Base-by-base conservation (phyloP, 2,329 filamentous ascomycete species). In the Zymoseptoria crescenta region DNA sequence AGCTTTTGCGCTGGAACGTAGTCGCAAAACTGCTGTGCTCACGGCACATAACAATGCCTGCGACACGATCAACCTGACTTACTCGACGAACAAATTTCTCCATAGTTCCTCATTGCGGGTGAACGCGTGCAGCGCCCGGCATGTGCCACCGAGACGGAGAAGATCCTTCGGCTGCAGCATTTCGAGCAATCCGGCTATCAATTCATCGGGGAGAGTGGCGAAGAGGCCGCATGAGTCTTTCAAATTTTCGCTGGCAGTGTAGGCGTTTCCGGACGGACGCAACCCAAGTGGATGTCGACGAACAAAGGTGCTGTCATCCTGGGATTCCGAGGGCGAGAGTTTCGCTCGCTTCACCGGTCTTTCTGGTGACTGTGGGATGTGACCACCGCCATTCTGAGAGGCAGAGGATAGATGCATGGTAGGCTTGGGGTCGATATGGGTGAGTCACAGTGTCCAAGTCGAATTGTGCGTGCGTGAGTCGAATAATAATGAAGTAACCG, bases 51-150 rank as follows among this genome's bases (percentile, higher is more conserved):
- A 41, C 35, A 45, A 13, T 45, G 35, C 35, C 35, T 45, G 35
- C 35, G 35, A 51, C 49, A 24, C 55, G 28, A 56, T 52, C 41
- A 53, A 64, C 62, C 59, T 55, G 35, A 85, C 90, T 84, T 85
- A 96, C 91, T 85, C 83, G 64, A 96, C 80, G 68, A 93, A 95
- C 20, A 96, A 74, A 19, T 85, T 75, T 74, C 94, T 92, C 93
- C 93, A 97, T 41, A 96, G 73, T 68, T 97, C 93, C 64, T 96
- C 93, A 53, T 84, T 84, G 54, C 87, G 81, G 57, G 87, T 88
- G 71, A 93, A 95, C 1, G 91, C 92, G 78, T 91, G 93, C 16
- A 97, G 76, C 56, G 89, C 91, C 72, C 86, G 90, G 78, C 92
- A 96, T 5, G 91, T 88, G 57, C 83, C 82, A 8, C 91, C 90